Conservation (phyloP, 805 yeast genomes). For the Candida corydali region DNA sequence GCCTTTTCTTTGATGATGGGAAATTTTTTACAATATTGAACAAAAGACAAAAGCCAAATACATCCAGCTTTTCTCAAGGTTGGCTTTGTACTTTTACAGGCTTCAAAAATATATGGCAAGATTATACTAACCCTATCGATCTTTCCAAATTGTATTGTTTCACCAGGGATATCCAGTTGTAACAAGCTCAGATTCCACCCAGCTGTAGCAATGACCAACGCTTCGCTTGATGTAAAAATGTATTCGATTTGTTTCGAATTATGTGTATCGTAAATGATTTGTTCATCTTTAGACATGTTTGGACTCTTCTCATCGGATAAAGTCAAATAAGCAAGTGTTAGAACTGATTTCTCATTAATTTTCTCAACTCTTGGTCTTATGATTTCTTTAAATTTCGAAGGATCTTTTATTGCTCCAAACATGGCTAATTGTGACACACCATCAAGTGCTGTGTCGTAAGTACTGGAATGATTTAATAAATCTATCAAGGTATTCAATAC, state of each 20-base stretch:
- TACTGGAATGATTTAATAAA: slow-evolving; percentile 13
- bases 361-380: slow-evolving; percentile 45
- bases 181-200: slow-evolving; percentile 72
- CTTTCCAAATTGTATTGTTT: slow-evolving; percentile 14
- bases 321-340: slow-evolving; percentile 54
- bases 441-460: slow-evolving; percentile 29
- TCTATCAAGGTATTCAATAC: slow-evolving; percentile 15
- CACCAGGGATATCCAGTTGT: slow-evolving; percentile 51
- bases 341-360: slow-evolving; percentile 55
- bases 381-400: slow-evolving; percentile 17
- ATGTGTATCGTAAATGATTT: slow-evolving; percentile 52
- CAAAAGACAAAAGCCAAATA: slow-evolving; percentile 78
- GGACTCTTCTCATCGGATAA: slow-evolving; percentile 25
- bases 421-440: slow-evolving; percentile 40
- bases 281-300: slow-evolving; percentile 33
- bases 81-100: slow-evolving; percentile 67
- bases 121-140: slow-evolving; percentile 27
- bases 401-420: slow-evolving; percentile 40
- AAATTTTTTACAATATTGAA: slow-evolving; percentile 64
- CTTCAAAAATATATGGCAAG: slow-evolving; percentile 45
- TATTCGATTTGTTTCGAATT: slow-evolving; percentile 69
- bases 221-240: slow-evolving; percentile 80
- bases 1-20: slow-evolving; percentile 38
- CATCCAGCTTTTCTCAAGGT: slow-evolving; percentile 70
- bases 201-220: slow-evolving; percentile 62